These are phyloP conservation scores for Arthrobotrys musiformis DNA, from an alignment of 2,329 filamentous ascomycete genomes.

Conservation along the genomic window DNA sequence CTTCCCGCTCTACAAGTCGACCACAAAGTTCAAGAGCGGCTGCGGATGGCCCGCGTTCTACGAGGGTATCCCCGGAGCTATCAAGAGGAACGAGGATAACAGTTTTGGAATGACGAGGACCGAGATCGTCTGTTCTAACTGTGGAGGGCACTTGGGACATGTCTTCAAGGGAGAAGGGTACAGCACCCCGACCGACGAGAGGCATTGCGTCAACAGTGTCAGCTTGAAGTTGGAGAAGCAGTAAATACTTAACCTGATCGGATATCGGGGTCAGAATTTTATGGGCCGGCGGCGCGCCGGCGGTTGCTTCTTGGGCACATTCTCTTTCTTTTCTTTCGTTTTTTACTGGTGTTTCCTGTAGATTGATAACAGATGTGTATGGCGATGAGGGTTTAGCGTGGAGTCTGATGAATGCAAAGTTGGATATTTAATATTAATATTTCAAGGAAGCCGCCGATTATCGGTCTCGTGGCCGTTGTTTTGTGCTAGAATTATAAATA, in stretches of 20 bases:
- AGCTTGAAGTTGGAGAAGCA: conserved; percentile 80
- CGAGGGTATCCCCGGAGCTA: conserved; percentile 90
- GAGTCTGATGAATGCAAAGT: conserved; percentile 2
- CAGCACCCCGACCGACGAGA: conserved; percentile 87
- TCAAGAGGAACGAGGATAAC: conserved; percentile 81
- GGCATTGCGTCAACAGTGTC: conserved; percentile 95
- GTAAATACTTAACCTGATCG: no score
- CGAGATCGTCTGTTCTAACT: conserved; percentile 95
- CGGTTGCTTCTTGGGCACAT: background rate
- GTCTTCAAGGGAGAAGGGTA: conserved; percentile 92
- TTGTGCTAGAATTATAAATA: no score
- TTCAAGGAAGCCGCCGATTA: background rate
- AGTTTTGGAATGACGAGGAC: conserved; percentile 84
- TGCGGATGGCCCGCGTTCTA: conserved; percentile 99
- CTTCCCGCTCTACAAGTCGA: conserved; percentile 88
- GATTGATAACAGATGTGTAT: background rate
- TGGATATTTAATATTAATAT: background rate
- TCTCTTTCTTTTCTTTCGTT: background rate
- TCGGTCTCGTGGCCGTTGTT: no score
- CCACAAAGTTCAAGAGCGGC: conserved; percentile 93
- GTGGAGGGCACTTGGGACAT: conserved; percentile 89
- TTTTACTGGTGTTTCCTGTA: background rate
- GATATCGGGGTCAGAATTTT: no score
- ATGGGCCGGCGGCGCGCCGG: no score
- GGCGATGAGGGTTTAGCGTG: conserved; percentile 2